phyloP scores from a whole-genome alignment of 352 stramenopile species.

The Phytophthora chlamydospora region DNA sequence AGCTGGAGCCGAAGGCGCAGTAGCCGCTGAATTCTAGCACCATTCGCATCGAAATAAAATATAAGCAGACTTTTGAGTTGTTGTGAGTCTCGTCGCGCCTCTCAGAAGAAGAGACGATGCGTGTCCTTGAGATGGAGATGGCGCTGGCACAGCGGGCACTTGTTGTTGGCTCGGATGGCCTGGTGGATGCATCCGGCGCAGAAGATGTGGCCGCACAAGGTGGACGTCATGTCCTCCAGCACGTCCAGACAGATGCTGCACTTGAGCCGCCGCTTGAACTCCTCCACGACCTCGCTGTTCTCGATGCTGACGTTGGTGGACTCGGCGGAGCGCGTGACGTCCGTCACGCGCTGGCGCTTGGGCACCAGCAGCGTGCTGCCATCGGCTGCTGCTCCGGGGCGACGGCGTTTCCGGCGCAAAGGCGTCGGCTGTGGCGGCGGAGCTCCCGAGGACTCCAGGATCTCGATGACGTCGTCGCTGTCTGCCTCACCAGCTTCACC shows the following conservation, averaged over 20 bases:
- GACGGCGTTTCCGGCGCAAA: constrained; percentile 54
- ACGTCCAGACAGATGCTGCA: constrained; percentile 85
- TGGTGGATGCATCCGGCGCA: constrained; percentile 75
- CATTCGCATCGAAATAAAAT: constrained; percentile 29
- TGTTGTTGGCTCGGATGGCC: constrained; percentile 69
- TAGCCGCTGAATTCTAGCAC: constrained; percentile 18
- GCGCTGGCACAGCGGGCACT: constrained; percentile 80
- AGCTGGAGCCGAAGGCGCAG: constrained; percentile 12
- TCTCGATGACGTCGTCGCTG: constrained; percentile 66
- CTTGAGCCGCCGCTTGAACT: constrained; percentile 79
- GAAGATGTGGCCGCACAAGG: constrained; percentile 81
- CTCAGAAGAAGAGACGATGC: constrained; percentile 85
- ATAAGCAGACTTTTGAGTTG: constrained; percentile 20
- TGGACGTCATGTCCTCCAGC: constrained; percentile 83
- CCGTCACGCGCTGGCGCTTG: constrained; percentile 42
- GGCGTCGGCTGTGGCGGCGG: constrained; percentile 16
- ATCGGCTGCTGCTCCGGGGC: constrained; percentile 11
- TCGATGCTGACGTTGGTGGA: constrained; percentile 76
- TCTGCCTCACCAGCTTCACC: constrained; percentile 20
- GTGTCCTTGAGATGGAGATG: constrained; percentile 66
- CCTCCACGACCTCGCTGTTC: constrained; percentile 80
- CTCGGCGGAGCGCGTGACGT: constrained; percentile 55
- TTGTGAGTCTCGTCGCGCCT: background rate
- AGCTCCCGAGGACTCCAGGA: constrained; percentile 37
- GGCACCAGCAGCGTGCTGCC: constrained; percentile 1